phyloP scores from a whole-genome alignment of 495 filamentous ascomycete species.

The Cercophora scortea region DNA sequence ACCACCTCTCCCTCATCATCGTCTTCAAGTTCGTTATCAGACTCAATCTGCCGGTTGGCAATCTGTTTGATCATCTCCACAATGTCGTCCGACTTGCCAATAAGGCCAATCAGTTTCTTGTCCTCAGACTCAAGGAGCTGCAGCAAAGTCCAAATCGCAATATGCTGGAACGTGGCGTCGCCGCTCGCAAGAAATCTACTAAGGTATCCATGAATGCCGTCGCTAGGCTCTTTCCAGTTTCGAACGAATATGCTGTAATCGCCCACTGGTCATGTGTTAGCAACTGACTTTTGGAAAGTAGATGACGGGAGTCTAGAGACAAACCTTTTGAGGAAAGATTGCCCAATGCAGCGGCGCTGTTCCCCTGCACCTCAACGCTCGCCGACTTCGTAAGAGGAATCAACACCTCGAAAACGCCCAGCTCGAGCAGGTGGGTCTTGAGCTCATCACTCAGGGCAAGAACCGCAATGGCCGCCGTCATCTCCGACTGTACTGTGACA shows the following conservation, averaged over 20 bases:
- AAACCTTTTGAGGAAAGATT: conserved; percentile 95
- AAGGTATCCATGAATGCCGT: conserved; percentile 92
- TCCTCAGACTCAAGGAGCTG: conserved; percentile 95
- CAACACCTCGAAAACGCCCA: conserved; percentile 93
- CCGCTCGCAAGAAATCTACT: conserved; percentile 86
- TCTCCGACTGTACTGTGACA: conserved; percentile 92
- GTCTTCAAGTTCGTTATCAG: conserved; percentile 80
- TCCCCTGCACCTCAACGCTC: conserved; percentile 96
- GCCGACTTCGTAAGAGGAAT: conserved; percentile 92
- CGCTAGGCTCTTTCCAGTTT: conserved; percentile 85
- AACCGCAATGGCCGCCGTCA: conserved; percentile 99
- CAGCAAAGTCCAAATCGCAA: conserved; percentile 95
- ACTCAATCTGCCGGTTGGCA: conserved; percentile 82
- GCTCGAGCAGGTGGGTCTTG: conserved; percentile 80
- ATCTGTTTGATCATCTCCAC: conserved; percentile 86
- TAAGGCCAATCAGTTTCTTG: conserved; percentile 70
- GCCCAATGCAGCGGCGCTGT: conserved; percentile 90
- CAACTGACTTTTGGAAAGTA: neutral
- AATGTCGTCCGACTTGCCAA: conserved; percentile 79
- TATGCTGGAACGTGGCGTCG: conserved; percentile 97
- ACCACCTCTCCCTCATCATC: conserved; percentile 89
- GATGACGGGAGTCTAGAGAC: neutral
- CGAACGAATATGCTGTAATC: conserved; percentile 95
- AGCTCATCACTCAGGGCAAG: conserved; percentile 92
- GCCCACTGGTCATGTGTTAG: conserved; percentile 53